phyloP scores from a whole-genome alignment of 2,329 filamentous ascomycete genomes.

The Monosporascus sp. region DNA sequence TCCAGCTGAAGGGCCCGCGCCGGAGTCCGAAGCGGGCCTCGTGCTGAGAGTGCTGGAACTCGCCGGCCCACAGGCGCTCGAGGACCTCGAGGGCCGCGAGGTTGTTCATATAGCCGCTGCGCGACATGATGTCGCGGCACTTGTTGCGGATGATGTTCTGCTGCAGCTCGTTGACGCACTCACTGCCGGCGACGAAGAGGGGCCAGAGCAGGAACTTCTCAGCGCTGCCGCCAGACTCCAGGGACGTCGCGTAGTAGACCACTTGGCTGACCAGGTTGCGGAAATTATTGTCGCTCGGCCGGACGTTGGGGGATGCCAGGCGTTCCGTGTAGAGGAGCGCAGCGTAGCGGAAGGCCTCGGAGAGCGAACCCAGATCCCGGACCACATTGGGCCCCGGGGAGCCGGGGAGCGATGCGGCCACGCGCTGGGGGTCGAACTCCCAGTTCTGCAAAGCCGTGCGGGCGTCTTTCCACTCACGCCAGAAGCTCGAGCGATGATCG shows the following conservation, averaged over 20 bases:
- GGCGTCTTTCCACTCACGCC: conserved; percentile 80
- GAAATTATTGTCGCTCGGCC: conserved; percentile 71
- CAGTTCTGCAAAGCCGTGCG: conserved; percentile 72
- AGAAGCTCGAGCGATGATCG: conserved; percentile 64
- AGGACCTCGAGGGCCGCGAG: conserved; percentile 78
- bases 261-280: conserved; percentile 78
- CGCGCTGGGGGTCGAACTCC: conserved; percentile 61
- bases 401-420: conserved; percentile 46
- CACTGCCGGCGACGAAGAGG: conserved; percentile 82
- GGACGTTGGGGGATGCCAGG: conserved; percentile 68
- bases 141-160: conserved; percentile 73
- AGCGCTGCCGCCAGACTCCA: conserved; percentile 65
- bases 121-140: conserved; percentile 79
- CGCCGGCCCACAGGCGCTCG: conserved; percentile 73
- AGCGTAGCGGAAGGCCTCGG: conserved; percentile 84
- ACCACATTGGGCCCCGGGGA: conserved; percentile 55
- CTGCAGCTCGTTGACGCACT: conserved; percentile 78
- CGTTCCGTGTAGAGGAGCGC: conserved; percentile 87
- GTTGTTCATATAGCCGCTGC: conserved; percentile 92
- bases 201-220: conserved; percentile 94
- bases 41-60: conserved; percentile 35
- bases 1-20: conserved; percentile 53
- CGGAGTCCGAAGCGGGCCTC: conserved; percentile 31
- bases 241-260: conserved; percentile 74
- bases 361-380: conserved; percentile 73